Percentiles rank a stretch among this genome's conserved stretches.
Conservation (phyloP, 495 filamentous ascomycete genomes). For the Friedmanniomyces simplex region DNA sequence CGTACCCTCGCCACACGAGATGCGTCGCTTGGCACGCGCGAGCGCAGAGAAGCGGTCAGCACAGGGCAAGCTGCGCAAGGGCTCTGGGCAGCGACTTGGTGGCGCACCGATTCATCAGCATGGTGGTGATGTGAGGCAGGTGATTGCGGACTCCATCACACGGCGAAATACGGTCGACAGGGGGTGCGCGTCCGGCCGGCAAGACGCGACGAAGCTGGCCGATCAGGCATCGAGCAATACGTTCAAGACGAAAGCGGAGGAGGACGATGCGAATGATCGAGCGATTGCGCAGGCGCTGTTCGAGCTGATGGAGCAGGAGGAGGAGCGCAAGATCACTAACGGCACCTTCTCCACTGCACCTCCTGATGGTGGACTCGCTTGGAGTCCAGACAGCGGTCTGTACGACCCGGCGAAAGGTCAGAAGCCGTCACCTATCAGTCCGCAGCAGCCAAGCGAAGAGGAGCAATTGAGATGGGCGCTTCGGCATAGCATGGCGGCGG, state of each 20-base stretch:
- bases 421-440: not conserved
- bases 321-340: slow-evolving; percentile 57
- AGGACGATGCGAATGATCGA: slow-evolving; percentile 79
- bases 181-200: slow-evolving; percentile 66
- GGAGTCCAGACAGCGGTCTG: slow-evolving; percentile 39
- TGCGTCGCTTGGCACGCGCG: slow-evolving; percentile 59
- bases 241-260: slow-evolving; percentile 73
- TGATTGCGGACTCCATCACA: slow-evolving; percentile 64
- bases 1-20: slow-evolving; percentile 54
- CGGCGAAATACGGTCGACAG: slow-evolving; percentile 51
- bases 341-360: slow-evolving; percentile 33
- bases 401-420: slow-evolving; percentile 11
- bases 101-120: slow-evolving; percentile 47
- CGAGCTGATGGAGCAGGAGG: slow-evolving; percentile 78
- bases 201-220: slow-evolving; percentile 49
- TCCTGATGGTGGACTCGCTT: slow-evolving; percentile 26
- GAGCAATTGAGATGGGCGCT: slow-evolving; percentile 21
- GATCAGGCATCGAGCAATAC: slow-evolving; percentile 62
- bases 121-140: slow-evolving; percentile 61
- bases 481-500: slow-evolving; percentile 2
- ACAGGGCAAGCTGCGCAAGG: slow-evolving; percentile 36
- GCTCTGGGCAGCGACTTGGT: slow-evolving; percentile 66
- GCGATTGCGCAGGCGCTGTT: slow-evolving; percentile 83
- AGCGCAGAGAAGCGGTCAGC: slow-evolving; percentile 58
- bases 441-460: slow-evolving; percentile 6